These are phyloP conservation scores for Fusarium aywerte DNA, from an alignment of 2,329 filamentous ascomycete genomes.

Conservation along the genomic window DNA sequence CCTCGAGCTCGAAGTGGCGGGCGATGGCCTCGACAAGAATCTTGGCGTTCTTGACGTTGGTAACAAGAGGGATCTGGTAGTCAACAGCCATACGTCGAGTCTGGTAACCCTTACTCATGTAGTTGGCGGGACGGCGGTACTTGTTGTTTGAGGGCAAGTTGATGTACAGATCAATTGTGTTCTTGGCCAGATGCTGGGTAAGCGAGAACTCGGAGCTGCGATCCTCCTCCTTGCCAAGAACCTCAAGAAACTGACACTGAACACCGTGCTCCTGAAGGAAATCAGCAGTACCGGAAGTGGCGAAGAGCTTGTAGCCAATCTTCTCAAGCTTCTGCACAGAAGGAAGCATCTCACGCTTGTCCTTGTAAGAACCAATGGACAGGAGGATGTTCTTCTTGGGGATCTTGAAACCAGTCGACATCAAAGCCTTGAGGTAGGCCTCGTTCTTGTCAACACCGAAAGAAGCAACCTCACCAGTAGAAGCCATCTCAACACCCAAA, in stretches of 20 bases:
- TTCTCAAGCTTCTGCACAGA: conserved; percentile 90
- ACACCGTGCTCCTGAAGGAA: conserved; percentile 94
- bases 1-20: conserved; percentile 84
- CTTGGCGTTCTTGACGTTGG: conserved; percentile 99
- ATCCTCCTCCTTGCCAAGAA: conserved; percentile 81
- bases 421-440: conserved; percentile 94
- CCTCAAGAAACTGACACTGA: conserved; percentile 91
- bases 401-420: conserved; percentile 95
- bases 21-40: conserved; percentile 94
- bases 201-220: conserved; percentile 97
- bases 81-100: conserved; percentile 98
- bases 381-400: conserved; percentile 95
- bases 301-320: conserved; percentile 94
- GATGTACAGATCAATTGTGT: conserved; percentile 98
- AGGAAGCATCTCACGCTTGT: conserved; percentile 96
- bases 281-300: conserved; percentile 95
- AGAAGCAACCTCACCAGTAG: conserved; percentile 96
- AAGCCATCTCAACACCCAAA: conserved; percentile 98
- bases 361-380: conserved; percentile 96
- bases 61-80: conserved; percentile 95
- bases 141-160: conserved; percentile 99
- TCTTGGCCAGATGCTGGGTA: conserved; percentile 95
- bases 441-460: conserved; percentile 97
- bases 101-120: conserved; percentile 97
- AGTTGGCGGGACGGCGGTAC: conserved; percentile 95